Percentiles rank a stretch among this genome's conserved stretches.
These are phyloP conservation scores for Kluyveromyces wickerhamii DNA, from an alignment of 805 yeast genomes.

Conservation along the genomic window DNA sequence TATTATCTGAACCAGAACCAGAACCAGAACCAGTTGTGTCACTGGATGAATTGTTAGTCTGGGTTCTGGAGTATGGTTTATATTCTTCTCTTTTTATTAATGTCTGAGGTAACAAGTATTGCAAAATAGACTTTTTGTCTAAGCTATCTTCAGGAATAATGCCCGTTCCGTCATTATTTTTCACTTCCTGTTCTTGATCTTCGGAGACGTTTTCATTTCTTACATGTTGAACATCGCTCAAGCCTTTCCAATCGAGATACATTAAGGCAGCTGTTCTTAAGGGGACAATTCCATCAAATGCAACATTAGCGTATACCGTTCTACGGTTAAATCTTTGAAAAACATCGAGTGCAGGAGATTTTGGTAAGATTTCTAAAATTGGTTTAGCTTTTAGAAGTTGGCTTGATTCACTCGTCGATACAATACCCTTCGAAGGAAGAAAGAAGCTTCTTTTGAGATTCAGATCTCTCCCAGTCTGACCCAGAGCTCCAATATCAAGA, in stretches of 20 bases:
- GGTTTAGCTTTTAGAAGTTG: constrained; percentile 34
- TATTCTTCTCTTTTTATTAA: constrained; percentile 15
- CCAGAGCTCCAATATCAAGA: constrained; percentile 81
- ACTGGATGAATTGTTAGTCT: constrained; percentile 12
- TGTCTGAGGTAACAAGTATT: constrained; percentile 22
- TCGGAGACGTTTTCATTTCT: constrained; percentile 11
- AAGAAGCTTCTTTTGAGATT: constrained; percentile 47
- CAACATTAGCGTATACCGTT: constrained; percentile 81
- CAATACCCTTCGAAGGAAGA: constrained; percentile 22
- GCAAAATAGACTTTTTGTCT: constrained; percentile 23
- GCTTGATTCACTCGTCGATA: constrained; percentile 10
- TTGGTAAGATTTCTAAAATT: constrained; percentile 64
- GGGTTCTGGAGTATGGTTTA: constrained; percentile 21
- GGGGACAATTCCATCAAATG: constrained; percentile 95
- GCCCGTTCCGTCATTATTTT: constrained; percentile 7
- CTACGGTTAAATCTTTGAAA: constrained; percentile 59
- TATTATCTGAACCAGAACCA: constrained; percentile 6
- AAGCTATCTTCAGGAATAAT: constrained; percentile 23
- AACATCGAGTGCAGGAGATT: constrained; percentile 60
- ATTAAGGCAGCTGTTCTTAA: constrained; percentile 80
- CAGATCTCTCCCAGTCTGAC: constrained; percentile 85
- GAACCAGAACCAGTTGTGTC: neutral
- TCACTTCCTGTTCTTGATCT: constrained; percentile 3
- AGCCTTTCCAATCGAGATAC: constrained; percentile 78
- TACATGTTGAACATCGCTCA: constrained; percentile 41